Evolutionary conservation across 805 yeast genomes (phyloP), one percentile per base, ranked within the genome.

Genomic region (Zygosaccharomyces gambellarensis): DNA sequence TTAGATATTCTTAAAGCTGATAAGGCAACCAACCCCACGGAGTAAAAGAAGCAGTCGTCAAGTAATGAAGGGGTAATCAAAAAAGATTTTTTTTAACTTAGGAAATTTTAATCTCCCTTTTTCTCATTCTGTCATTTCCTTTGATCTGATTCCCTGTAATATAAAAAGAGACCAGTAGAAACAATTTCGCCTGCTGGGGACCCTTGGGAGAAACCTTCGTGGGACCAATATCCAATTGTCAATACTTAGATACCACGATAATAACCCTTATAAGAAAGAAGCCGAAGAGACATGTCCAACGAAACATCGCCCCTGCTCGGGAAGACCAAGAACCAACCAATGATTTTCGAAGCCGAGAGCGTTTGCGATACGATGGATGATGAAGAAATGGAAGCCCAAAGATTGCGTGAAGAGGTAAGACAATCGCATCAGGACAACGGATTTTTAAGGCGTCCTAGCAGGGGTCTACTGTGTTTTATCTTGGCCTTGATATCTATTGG

Each of bases 361-460:
- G 45, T 21, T 25, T 42, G 36, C 27, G 36, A 42, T 7, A 42
- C 36, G 3, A 31, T 46, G 19, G 53, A 46, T 12, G 55, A 50
- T 14, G 54, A 38, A 1, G 57, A 48, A 42, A 22, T 48, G 25
- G 45, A 47, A 4, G 54, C 54, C 31, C 50, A 50, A 4, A 62
- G 75, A 5, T 75, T 82, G 76, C 60, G 79, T 12, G 58, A 77
- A 12, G 83, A 81, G 52, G 77, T 76, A 46, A 68, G 82, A 39
- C 23, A 57, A 2, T 63, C 69, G 32, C 79, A 79, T 59, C 61
- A 68, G 51, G 50, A 68, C 2, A 47, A 78, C 27, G 71, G 72
- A 17, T 83, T 87, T 85, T 65, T 75, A 47, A 70, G 69, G 27
- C 69, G 84, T 39, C 90, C 90, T 0, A 75, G 84, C 2, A 65